Evolutionary conservation across 2,329 filamentous ascomycete species (phyloP).

Genomic region (Didymosphaeria variabile): DNA sequence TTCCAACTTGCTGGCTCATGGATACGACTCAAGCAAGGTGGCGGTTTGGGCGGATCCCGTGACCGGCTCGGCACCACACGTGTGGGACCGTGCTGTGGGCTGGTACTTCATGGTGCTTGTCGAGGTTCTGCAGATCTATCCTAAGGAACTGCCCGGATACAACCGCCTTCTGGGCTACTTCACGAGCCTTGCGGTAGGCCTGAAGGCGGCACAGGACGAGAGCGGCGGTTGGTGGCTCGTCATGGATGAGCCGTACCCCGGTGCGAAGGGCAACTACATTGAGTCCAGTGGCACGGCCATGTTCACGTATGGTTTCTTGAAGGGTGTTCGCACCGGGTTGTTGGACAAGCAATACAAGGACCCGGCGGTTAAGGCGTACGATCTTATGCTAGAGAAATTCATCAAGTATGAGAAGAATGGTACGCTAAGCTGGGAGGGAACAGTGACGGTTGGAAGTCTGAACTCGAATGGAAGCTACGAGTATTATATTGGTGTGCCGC

Average conservation of each 20-base stretch:
- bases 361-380: conserved; percentile 56
- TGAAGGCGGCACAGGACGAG: conserved; percentile 55
- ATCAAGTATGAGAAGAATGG: conserved; percentile 58
- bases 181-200: conserved; percentile 51
- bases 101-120: conserved; percentile 54
- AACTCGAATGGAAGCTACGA: conserved; percentile 60
- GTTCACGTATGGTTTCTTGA: conserved; percentile 49
- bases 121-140: conserved; percentile 60
- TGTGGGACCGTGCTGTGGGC: conserved; percentile 50
- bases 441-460: conserved; percentile 62
- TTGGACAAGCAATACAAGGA: conserved; percentile 48
- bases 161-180: conserved; percentile 52
- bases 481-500: conserved; percentile 51
- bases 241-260: conserved; percentile 60
- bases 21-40: conserved; percentile 46
- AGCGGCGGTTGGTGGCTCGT: conserved; percentile 67
- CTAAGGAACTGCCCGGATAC: conserved; percentile 50
- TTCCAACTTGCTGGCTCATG: conserved; percentile 45
- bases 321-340: conserved; percentile 45
- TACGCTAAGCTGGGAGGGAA: conserved; percentile 61
- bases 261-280: conserved; percentile 64
- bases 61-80: conserved; percentile 48
- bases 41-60: conserved; percentile 48
- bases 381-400: conserved; percentile 55
- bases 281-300: conserved; percentile 68